A percentile compares a stretch with the other conserved stretches of the same genome.
Evolutionary conservation across 2,329 filamentous ascomycete genomes (phyloP).

Genomic region (Davidsoniella virescens): DNA sequence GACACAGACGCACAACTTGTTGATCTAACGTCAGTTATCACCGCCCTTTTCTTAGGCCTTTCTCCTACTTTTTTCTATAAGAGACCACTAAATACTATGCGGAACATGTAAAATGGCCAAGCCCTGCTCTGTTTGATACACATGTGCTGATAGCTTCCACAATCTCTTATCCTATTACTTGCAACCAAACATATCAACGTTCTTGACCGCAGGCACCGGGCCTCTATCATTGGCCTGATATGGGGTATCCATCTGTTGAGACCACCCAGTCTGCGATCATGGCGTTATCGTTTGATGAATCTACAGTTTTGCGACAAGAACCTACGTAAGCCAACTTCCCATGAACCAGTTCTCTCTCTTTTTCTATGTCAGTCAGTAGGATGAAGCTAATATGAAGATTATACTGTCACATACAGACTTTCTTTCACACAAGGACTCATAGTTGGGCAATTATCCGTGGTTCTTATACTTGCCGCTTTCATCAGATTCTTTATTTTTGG

Average conservation of each 20-base stretch:
- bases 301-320: slow-evolving; percentile 21
- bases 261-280: slow-evolving; percentile 8
- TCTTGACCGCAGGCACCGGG: not conserved
- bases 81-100: too few species aligned
- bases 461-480: slow-evolving; percentile 80
- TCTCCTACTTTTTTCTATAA: too few species aligned
- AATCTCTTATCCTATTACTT: not conserved
- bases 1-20: too few species aligned
- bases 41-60: too few species aligned
- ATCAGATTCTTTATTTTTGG: slow-evolving; percentile 99
- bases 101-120: not conserved
- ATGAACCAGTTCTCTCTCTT: not conserved
- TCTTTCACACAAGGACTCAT: slow-evolving; percentile 91
- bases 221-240: slow-evolving; percentile 1
- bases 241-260: slow-evolving; percentile 3
- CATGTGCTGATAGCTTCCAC: too few species aligned
- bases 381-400: slow-evolving; percentile 2
- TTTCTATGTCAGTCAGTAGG: too few species aligned
- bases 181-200: not conserved
- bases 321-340: slow-evolving; percentile 24
- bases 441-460: slow-evolving; percentile 81
- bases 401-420: slow-evolving; percentile 32
- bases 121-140: not conserved
- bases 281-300: slow-evolving; percentile 9
- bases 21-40: too few species aligned